Base-by-base conservation (phyloP, 306 rosid species). In the Notholithocarpus densiflorus region DNA sequence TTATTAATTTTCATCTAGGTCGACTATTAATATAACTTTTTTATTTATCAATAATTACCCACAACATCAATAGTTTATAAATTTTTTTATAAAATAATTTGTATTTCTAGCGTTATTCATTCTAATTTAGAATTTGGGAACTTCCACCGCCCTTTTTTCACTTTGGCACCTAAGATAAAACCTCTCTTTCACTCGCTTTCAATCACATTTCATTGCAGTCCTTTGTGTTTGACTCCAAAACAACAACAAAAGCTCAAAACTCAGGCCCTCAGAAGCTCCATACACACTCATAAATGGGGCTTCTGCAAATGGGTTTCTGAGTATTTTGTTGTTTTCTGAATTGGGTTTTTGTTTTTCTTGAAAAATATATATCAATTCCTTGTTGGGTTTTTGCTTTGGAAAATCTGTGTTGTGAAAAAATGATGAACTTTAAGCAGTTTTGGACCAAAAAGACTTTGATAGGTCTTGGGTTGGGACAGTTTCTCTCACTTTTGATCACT, bases 391-490 rank as follows among this genome's bases (percentile, higher is more conserved):
- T 31, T 29, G 4, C 56, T 68, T 59, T 15, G 75, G 56, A 32
- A 11, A 11, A 57, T 60, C 31, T 27, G 26, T 43, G 64, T 70
- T 43, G 24, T 12, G 56, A 55, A 61, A 84, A 56, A 37, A 93
- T 87, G 91, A 17, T 26, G 48, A 59, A 2, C 57, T 84, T 76
- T 13, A 76, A 71, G 26, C 80, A 80, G 62, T 83, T 86, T 75
- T 95, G 87, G 74, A 87, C 90, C n/a, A 86, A 81, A 80, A 87
- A 90, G 59, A 91, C 93, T 1, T n/a, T 95, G 61, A 78, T 85
- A 14, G 94, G 97, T 40, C 93, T 95, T n/a, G 97, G 89, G 29
- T 79, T 95, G 88, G 99, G 99, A n/a, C 99, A 95, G 68, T 71
- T 95, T 82, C 94, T 95, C 31, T 95, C 99, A 13, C 91, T 95